Conservation (phyloP, 2,329 filamentous ascomycete genomes). For the Fusarium nanum region DNA sequence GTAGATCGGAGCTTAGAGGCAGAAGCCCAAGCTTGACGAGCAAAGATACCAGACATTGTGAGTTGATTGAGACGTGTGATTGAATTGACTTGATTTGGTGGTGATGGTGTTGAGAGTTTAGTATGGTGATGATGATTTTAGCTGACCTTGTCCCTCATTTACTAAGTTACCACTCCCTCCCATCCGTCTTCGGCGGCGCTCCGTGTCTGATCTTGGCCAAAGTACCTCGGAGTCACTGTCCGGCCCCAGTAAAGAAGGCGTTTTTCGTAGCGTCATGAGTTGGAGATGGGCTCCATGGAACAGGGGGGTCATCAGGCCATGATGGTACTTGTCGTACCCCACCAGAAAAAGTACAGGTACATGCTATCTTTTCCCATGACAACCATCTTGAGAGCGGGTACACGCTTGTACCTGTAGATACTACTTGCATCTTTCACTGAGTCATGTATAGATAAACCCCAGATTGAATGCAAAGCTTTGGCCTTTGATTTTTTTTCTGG, state of each 20-base stretch:
- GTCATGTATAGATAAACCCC: conserved; percentile 38
- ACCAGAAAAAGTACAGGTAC: conserved; percentile 2
- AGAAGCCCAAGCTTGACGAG: conserved; percentile 42
- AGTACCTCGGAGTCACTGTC: conserved; percentile 42
- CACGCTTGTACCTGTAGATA: background rate
- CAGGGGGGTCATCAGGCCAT: conserved; percentile 29
- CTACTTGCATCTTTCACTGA: conserved; percentile 31
- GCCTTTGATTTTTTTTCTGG: conserved; percentile 16
- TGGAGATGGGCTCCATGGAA: conserved; percentile 22
- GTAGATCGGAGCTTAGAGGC: conserved; percentile 41
- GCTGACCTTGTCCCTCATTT: conserved; percentile 13
- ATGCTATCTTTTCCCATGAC: conserved; percentile 33
- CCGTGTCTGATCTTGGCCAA: conserved; percentile 12
- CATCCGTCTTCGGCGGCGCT: conserved; percentile 27
- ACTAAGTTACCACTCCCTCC: conserved; percentile 6
- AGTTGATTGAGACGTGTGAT: background rate
- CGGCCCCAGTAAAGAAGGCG: conserved; percentile 29
- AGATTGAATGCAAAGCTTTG: conserved; percentile 6
- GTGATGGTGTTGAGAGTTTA: conserved; percentile 6
- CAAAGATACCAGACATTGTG: conserved; percentile 44
- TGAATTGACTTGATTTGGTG: background rate
- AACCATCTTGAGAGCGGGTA: accelerated
- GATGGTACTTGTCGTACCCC: conserved; percentile 13
- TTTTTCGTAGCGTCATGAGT: conserved; percentile 28
- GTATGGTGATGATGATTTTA: conserved; percentile 13